Evolutionary conservation across 2,329 filamentous ascomycete genomes (phyloP), one percentile per base, ranked within the genome.

Genomic region (Escovopsis sp.): DNA sequence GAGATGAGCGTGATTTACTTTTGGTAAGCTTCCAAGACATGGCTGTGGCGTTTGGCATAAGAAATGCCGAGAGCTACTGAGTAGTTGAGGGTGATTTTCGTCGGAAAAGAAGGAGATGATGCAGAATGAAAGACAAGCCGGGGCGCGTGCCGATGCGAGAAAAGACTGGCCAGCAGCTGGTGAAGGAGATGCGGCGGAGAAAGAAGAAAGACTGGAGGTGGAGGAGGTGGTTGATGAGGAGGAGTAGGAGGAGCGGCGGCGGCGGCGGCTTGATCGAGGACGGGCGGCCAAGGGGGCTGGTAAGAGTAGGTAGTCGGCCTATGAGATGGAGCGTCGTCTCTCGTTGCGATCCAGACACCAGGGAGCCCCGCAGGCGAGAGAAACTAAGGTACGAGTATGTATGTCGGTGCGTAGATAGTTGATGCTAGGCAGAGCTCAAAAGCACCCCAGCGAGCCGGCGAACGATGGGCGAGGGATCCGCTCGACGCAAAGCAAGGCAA

Each of bases 21-120:
- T 74, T 73, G 54, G 69, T 73, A 46, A 73, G 62, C 59, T 70
- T 73, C 70, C 71, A 73, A 59, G 71, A 74, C 71, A 75, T 75
- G 49, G 48, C 57, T 53, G 49, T 48, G 45, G 48, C 50, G 48
- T 56, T 50, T 47, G 30, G 42, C 47, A 32, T 41, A 36, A 45
- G 38, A 33, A 33, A 28, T 40, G 35, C 39, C 33, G 39, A 42
- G 39, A 28, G 38, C 42, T 44, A 39, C 15, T 15, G 15, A 15
- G 36, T 44, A 12, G 23, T 23, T 23, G 15, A 26, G 10, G 18
- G 9, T 23, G 33, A 26, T 26, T 8, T 19, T 19, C 28, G 12
- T 28, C 12, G 18, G 9, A 9, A 38, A 26, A 26, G 23, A 38
- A 26, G 23, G 15, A 6, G 15, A 23, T 23, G 23, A 23, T 23